Base-by-base conservation (phyloP, 2,329 filamentous ascomycete genomes). In the Didymella exigua region DNA sequence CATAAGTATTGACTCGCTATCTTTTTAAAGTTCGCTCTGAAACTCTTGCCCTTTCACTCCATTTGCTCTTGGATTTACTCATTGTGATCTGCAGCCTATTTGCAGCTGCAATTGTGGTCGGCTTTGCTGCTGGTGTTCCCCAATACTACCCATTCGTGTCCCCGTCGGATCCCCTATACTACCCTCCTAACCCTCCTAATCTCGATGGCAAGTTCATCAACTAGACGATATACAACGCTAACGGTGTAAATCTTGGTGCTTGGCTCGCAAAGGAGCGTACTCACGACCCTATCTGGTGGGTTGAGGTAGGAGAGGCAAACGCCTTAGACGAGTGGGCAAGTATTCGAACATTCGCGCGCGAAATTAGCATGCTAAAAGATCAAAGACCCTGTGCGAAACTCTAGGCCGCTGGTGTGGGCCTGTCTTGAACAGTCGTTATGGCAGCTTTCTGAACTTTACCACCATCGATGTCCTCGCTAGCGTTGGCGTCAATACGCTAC, bases 391-490 rank as follows among this genome's bases (percentile, higher is more conserved):
- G 65, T 76, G 72, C 45, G 26, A 52, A 11, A 51, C 56, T 10
- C 58, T 75, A 2, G 69, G 72, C n/a, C 19, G 50, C 8, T 48
- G 62, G 24, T 73, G 71, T 43, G 64, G 64, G 3, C 60, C 60
- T 4, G 61, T 70, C 8, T 47, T 73, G 1, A 69, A 73, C 41
- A 45, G 56, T 1, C 60, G 67, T 10, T 74, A 72, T 52, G 63
- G 58, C 10, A 60, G 66, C 7, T 74, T 61, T 44, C 56, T 72
- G 36, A 72, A 61, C 26, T 63, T 63, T 9, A 40, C 56, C 1
- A 62, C 62, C 23, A 72, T 75, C 42, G 71, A 75, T 44, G 54
- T 60, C 27, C 59, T 74, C 18, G 74, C 67, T n/a, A 59, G 59
- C 8, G 59, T 61, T 5, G 69, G 68, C 11, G 59, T 76, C 41